These are phyloP conservation scores for Monascus ruber DNA, from an alignment of 2,329 filamentous ascomycete genomes.

Conservation along the genomic window DNA sequence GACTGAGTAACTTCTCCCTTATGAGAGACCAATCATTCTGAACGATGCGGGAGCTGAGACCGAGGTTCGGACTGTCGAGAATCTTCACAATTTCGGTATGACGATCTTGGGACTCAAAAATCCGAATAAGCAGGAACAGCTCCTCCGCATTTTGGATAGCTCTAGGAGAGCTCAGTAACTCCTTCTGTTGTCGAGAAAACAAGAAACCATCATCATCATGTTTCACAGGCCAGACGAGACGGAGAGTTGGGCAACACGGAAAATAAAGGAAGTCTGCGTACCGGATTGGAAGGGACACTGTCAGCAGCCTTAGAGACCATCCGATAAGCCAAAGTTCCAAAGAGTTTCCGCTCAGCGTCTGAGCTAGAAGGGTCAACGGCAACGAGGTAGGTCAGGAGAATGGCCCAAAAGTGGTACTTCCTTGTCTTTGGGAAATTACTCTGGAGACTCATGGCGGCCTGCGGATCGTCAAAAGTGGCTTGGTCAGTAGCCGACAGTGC, in stretches of 20 bases:
- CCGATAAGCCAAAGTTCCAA: slow-evolving; percentile 40
- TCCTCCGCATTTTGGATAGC: slow-evolving; percentile 38
- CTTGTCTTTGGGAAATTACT: slow-evolving; percentile 38
- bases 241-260: not conserved
- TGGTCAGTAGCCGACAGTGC: not conserved
- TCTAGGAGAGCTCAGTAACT: slow-evolving; percentile 29
- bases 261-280: slow-evolving; percentile 15
- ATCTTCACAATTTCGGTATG: slow-evolving; percentile 31
- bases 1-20: slow-evolving; percentile 23
- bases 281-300: slow-evolving; percentile 32
- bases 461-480: slow-evolving; percentile 6
- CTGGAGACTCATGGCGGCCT: slow-evolving; percentile 40
- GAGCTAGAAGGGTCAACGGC: slow-evolving; percentile 24
- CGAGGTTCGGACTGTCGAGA: slow-evolving; percentile 31
- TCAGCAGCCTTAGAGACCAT: slow-evolving; percentile 38
- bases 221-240: not conserved
- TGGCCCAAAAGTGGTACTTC: slow-evolving; percentile 40
- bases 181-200: slow-evolving; percentile 21
- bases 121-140: slow-evolving; percentile 32
- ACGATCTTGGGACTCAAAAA: slow-evolving; percentile 32
- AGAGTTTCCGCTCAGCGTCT: slow-evolving; percentile 34
- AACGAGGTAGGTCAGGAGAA: slow-evolving; percentile 35
- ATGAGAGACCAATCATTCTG: slow-evolving; percentile 35
- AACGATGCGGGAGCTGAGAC: slow-evolving; percentile 30
- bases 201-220: slow-evolving; percentile 9